Conservation (phyloP, 2,329 filamentous ascomycete genomes). For the Pseudogymnoascus sp. region DNA sequence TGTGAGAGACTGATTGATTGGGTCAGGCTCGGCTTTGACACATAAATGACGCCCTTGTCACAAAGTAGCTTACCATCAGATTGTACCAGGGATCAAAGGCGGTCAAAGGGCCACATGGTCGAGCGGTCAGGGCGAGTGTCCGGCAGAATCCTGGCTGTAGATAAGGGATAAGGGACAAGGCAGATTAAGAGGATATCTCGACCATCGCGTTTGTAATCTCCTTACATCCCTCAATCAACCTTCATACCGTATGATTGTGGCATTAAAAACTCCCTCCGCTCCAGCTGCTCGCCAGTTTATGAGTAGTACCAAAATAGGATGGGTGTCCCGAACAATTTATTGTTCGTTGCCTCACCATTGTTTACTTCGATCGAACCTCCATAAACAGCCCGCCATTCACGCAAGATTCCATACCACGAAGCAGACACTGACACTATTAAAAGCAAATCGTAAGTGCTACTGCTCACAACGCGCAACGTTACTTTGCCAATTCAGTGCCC, state of each 20-base stretch:
- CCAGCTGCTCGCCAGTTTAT: not conserved
- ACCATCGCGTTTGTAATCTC: not conserved
- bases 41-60: conserved; percentile 8
- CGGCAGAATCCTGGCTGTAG: not conserved
- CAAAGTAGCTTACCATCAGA: not conserved
- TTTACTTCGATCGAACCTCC: not conserved
- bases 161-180: too few relatives aligned
- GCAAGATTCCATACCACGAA: not conserved
- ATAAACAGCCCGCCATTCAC: not conserved
- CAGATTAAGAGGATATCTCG: too few relatives aligned
- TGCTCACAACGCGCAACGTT: not conserved
- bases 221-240: not conserved
- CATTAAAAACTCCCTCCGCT: not conserved
- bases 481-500: not conserved
- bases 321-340: not conserved
- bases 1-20: conserved; percentile 3
- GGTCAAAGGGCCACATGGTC: not conserved
- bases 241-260: not conserved
- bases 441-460: not conserved
- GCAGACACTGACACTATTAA: not conserved
- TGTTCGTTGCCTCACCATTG: not conserved
- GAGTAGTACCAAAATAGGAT: not conserved
- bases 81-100: not conserved
- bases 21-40: not conserved
- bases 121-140: not conserved